Evolutionary conservation across 208 protist genomes (phyloP).

Genomic region (Phytomonas sp.): DNA sequence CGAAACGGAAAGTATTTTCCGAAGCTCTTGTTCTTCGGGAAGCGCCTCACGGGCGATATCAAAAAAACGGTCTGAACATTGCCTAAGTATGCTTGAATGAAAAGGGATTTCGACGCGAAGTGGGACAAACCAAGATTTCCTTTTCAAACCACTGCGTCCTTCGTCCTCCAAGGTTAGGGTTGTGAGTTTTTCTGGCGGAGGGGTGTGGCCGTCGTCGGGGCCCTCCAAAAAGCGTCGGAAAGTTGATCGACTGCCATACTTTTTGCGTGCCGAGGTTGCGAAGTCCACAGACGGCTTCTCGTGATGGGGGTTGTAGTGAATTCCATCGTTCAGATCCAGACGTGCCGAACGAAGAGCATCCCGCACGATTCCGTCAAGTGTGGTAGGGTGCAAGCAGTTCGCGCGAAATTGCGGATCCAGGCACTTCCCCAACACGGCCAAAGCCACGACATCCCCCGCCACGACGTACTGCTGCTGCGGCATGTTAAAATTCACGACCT

Average conservation of each 20-base stretch:
- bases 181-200: constrained; percentile 54
- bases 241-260: constrained; percentile 48
- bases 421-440: constrained; percentile 77
- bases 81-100: constrained; percentile 63
- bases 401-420: constrained; percentile 83
- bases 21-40: constrained; percentile 48
- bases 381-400: constrained; percentile 22
- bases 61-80: constrained; percentile 59
- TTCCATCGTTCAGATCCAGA: constrained; percentile 51
- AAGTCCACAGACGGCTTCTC: constrained; percentile 30
- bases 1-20: constrained; percentile 37
- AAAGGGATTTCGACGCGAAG: constrained; percentile 75
- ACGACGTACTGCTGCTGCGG: constrained; percentile 77
- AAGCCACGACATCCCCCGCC: constrained; percentile 56
- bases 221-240: constrained; percentile 78
- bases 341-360: constrained; percentile 40
- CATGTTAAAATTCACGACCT: constrained; percentile 79
- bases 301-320: constrained; percentile 47
- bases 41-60: constrained; percentile 58
- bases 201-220: constrained; percentile 79
- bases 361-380: constrained; percentile 31
- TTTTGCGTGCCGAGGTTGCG: constrained; percentile 45
- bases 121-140: constrained; percentile 86
- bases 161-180: constrained; percentile 78
- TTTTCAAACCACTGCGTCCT: constrained; percentile 78